Evolutionary conservation across 1,139 yeast species (phyloP), one percentile per base, ranked within the genome.

Genomic region (Scheffersomyces segobiensis): DNA sequence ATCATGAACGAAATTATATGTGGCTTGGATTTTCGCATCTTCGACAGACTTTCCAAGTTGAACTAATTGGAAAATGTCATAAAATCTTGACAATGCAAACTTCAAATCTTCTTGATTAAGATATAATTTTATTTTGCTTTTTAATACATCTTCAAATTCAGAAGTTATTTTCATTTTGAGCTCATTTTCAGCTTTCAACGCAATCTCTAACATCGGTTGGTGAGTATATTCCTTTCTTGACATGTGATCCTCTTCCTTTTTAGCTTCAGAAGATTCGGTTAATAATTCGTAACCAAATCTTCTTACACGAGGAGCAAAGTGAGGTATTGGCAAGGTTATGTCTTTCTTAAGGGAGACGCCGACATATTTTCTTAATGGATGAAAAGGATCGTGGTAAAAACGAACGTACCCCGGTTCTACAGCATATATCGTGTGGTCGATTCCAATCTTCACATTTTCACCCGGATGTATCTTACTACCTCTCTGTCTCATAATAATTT

Each of bases 401-500:
- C 96, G 85, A 54, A 95, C 98, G 72, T 80, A 93, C 24, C 99
- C 99, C 1, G 98, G 97, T 70, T 95, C 98, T 52, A 82, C 71
- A 2, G 99, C 98, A 75, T 82, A 93, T 49, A 95, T 85, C 2
- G 99, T 95, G 72, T 93, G 98, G 72, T 95, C 99, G 65, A 86
- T 88, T 63, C 99, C 99, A 63, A 95, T 90, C 20, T 90, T 91
- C 46, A 87, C 88, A 66, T 95, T 93, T 65, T 91, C 97, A 52
- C 99, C 99, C 0, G 99, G 98, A 69, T 87, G 96, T 71, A 93
- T 90, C 67, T 86, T 88, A n/a, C 99, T 93, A 69, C 99, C 99
- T 72, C 98, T 85, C 71, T 95, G 99, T 74, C 98, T 87, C 87
- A 91, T 87, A 52, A 95, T 82, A 65, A 95, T 93, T 69, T 93